phyloP scores from a whole-genome alignment of 2,329 filamentous ascomycete species.

The Ceratocystis ficicola region DNA sequence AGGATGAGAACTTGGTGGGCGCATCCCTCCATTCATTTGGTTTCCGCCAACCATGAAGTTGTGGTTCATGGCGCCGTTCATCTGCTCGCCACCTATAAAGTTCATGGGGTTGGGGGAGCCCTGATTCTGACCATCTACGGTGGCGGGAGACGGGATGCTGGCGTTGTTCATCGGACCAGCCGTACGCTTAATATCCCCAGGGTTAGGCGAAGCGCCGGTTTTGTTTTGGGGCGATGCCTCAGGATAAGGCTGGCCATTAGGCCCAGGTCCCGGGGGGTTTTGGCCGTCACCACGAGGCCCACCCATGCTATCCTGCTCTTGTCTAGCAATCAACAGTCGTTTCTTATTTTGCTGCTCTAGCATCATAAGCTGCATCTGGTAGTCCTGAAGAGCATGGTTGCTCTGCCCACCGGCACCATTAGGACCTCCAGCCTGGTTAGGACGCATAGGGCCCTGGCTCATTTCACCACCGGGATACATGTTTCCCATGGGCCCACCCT shows the following conservation, averaged over 20 bases:
- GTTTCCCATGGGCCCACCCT: slow-evolving; percentile 45
- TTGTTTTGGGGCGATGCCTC: slow-evolving; percentile 58
- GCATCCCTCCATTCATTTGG: slow-evolving; percentile 52
- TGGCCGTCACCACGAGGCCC: slow-evolving; percentile 41
- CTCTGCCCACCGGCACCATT: slow-evolving; percentile 35
- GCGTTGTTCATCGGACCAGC: slow-evolving; percentile 61
- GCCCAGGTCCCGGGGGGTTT: slow-evolving; percentile 43
- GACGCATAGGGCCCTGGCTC: slow-evolving; percentile 45
- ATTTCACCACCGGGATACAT: slow-evolving; percentile 54
- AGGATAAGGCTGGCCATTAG: slow-evolving; percentile 52
- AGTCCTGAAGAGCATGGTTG: slow-evolving; percentile 74
- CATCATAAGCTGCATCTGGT: slow-evolving; percentile 81
- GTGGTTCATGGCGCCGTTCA: slow-evolving; percentile 41
- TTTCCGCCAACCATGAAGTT: slow-evolving; percentile 45
- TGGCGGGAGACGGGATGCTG: slow-evolving; percentile 58
- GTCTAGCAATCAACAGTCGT: slow-evolving; percentile 68
- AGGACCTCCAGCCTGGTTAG: slow-evolving; percentile 37
- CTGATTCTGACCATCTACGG: slow-evolving; percentile 52
- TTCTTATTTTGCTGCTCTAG: slow-evolving; percentile 84
- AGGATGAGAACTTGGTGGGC: slow-evolving; percentile 57
- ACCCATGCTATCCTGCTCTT: slow-evolving; percentile 54
- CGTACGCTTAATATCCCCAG: slow-evolving; percentile 64
- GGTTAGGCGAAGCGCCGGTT: slow-evolving; percentile 62
- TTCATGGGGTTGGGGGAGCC: slow-evolving; percentile 53
- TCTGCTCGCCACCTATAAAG: slow-evolving; percentile 50